Conservation (phyloP, 2,329 filamentous ascomycete species). For the Penicillium digitatum region DNA sequence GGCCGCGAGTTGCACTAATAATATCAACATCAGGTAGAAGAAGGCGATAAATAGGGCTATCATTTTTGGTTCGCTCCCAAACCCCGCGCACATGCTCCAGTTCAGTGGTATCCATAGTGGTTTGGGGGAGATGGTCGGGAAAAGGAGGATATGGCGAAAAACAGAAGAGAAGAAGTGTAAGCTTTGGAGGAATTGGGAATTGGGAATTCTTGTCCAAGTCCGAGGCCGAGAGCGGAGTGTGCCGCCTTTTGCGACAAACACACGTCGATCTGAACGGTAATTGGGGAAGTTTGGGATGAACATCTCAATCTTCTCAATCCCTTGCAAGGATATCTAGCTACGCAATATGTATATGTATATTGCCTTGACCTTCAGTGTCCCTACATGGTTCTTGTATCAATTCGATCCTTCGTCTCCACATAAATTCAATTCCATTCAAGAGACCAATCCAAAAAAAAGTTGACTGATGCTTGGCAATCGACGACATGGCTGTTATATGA, state of each 20-base stretch:
- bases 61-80: slow-evolving; percentile 8
- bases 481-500: not conserved
- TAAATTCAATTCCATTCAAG: too few species aligned
- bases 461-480: not conserved
- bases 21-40: slow-evolving; percentile 7
- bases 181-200: not conserved
- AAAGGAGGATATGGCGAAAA: not conserved
- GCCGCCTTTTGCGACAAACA: not conserved
- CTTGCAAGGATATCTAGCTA: not conserved
- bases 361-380: not conserved
- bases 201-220: not conserved
- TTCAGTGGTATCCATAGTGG: not conserved
- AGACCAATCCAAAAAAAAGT: too few species aligned
- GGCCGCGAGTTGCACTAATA: not conserved
- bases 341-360: not conserved
- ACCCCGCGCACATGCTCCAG: slow-evolving; percentile 8
- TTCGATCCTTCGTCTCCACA: too few species aligned
- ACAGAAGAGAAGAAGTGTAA: not conserved
- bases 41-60: slow-evolving; percentile 7
- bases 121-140: not conserved
- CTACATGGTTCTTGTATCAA: too few species aligned
- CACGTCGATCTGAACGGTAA: not conserved
- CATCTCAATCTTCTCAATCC: not conserved
- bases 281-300: not conserved
- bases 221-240: not conserved